A percentile compares a stretch with the other conserved stretches of the same genome.
Conservation (phyloP, 306 rosid species). For the Lagenaria siceraria region DNA sequence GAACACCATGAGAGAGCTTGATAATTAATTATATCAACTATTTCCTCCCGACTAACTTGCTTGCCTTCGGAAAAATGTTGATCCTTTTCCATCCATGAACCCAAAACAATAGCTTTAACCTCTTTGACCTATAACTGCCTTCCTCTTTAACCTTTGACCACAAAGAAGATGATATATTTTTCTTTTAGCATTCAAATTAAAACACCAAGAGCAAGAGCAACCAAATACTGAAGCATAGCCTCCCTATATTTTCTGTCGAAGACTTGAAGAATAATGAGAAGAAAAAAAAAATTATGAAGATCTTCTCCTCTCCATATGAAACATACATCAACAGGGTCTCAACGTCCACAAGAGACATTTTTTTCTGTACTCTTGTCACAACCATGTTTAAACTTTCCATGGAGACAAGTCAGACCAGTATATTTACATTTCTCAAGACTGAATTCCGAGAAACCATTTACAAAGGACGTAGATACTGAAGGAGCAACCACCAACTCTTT, state of each 20-base stretch:
- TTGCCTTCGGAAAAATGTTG: not conserved
- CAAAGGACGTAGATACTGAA: too few relatives aligned
- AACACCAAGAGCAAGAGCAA: not conserved
- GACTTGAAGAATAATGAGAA: too few relatives aligned
- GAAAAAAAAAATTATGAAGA: not conserved
- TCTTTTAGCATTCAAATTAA: not conserved
- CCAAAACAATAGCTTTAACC: not conserved
- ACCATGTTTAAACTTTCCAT: not conserved
- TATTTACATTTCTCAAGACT: too few relatives aligned
- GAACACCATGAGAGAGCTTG: not conserved
- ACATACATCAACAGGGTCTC: not conserved
- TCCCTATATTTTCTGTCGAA: not conserved
- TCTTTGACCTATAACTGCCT: not conserved
- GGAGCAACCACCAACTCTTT: too few relatives aligned
- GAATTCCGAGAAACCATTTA: too few relatives aligned
- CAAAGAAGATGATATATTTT: not conserved
- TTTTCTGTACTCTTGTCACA: not conserved
- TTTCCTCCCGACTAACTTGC: not conserved
- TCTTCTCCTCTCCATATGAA: not conserved
- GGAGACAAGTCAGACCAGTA: too few relatives aligned
- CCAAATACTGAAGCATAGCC: not conserved
- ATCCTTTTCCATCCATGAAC: not conserved
- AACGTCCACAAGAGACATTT: not conserved
- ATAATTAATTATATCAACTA: not conserved
- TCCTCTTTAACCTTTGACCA: not conserved